Base-by-base conservation (phyloP, 371 early-diverging fungal genomes). In the Phascolomyces articulosus region DNA sequence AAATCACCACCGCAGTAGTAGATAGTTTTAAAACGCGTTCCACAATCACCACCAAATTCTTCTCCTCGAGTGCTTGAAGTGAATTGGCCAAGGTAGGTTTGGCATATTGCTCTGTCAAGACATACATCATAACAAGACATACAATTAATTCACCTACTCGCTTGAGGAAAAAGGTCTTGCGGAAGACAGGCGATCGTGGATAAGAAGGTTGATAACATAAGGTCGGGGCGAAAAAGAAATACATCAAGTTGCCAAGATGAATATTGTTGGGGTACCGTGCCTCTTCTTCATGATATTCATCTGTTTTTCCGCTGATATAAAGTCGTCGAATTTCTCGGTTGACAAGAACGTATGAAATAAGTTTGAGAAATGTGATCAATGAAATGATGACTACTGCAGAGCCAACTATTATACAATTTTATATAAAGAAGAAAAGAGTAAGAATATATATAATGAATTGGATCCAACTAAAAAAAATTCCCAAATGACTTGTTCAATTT, bases 161-260 rank as follows among this genome's bases (percentile, higher is more conserved):
- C 74, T 93, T 95, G 60, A 92, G 60, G 69, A 95, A 85, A 64
- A 94, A 95, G 10, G 84, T 83, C 63, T 77, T 78, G 40, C 94
- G 85, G 65, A 95, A 89, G 40, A 76, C 77, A 0, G 78, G 68
- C 0, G 90, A 84, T 23, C 91, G 85, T 66, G 96, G 96, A 69
- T 95, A 96, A 0, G 87, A 83, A 20, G 92, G 91, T 69, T 96
- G 96, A 73, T 95, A 96, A 71, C 93, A 92, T 62, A 96, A 77
- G 0, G 96, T 96, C 0, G 96, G 96, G 1, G 91, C 92, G 64
- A 89, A 79, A 78, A 86, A 83, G 72, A 93, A 96, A 69, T 95
- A 94, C 3, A 82, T 66, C 29, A 93, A 71, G 71, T 96, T 90
- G 47, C 58, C 64, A 16, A 87, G 58, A 23, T 83, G 85, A 40